These are phyloP conservation scores for Pseudocercospora fuligena DNA, from an alignment of 2,329 filamentous ascomycete species.

Conservation along the genomic window DNA sequence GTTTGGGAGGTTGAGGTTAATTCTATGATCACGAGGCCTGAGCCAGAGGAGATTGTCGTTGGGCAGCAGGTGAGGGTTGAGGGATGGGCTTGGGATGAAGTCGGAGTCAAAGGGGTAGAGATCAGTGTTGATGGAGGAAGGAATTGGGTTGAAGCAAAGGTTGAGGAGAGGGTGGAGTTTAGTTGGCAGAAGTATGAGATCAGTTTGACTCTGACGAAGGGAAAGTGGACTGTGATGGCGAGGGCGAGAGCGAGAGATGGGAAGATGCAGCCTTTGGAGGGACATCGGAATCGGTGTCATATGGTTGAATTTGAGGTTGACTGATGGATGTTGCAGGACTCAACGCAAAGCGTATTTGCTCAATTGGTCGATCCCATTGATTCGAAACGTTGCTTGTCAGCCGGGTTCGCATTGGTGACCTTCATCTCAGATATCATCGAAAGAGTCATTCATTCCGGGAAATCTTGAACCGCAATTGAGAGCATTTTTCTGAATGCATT, in stretches of 20 bases:
- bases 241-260: constrained; percentile 27
- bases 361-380: no score
- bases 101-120: constrained; percentile 30
- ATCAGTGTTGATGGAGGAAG: constrained; percentile 28
- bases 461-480: no score
- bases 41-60: background rate
- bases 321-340: background rate
- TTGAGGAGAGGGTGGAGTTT: constrained; percentile 19
- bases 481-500: no score
- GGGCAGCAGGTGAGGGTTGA: constrained; percentile 17
- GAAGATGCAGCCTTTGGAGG: constrained; percentile 30
- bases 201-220: constrained; percentile 9
- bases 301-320: constrained; percentile 26
- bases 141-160: constrained; percentile 18
- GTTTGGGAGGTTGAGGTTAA: constrained; percentile 39
- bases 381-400: no score
- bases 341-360: background rate
- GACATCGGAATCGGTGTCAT: constrained; percentile 36
- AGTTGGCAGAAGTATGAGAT: constrained; percentile 29
- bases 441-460: no score
- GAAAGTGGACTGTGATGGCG: constrained; percentile 15
- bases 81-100: constrained; percentile 40
- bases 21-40: constrained; percentile 37
- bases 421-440: no score
- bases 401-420: no score